A percentile compares a stretch with the other conserved stretches of the same genome.
These are phyloP conservation scores for Barnettozyma pratensis DNA, from an alignment of 805 yeast species.

Conservation along the genomic window DNA sequence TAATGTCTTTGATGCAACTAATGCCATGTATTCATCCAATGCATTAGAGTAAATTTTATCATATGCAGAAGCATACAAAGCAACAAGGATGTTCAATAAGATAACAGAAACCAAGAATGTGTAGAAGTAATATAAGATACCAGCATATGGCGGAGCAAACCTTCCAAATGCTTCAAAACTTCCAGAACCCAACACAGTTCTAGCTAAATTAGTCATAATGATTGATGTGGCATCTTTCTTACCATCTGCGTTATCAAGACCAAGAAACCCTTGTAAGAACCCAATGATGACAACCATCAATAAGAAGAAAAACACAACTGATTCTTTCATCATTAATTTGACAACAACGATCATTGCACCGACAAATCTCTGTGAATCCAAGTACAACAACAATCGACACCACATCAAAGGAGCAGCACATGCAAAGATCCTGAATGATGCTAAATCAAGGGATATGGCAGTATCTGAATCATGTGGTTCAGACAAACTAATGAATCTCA, in stretches of 20 bases:
- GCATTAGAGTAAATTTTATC: conserved; percentile 78
- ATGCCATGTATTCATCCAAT: conserved; percentile 77
- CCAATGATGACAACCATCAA: conserved; percentile 69
- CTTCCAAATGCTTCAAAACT: conserved; percentile 63
- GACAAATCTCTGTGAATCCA: conserved; percentile 76
- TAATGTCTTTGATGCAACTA: conserved; percentile 78
- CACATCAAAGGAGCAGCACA: conserved; percentile 86
- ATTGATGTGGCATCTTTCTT: conserved; percentile 65
- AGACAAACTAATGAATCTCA: conserved; percentile 40
- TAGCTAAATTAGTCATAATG: conserved; percentile 58
- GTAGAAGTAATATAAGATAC: conserved; percentile 70
- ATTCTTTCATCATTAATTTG: conserved; percentile 83
- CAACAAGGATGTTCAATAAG: conserved; percentile 77
- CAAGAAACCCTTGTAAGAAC: conserved; percentile 81
- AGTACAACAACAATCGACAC: conserved; percentile 68
- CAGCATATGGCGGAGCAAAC: conserved; percentile 83
- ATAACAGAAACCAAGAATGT: conserved; percentile 71
- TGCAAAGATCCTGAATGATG: conserved; percentile 65
- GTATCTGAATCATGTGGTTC: conserved; percentile 21
- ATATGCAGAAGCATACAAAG: conserved; percentile 81
- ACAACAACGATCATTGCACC: conserved; percentile 87
- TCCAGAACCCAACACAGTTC: conserved; percentile 72
- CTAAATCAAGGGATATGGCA: conserved; percentile 39
- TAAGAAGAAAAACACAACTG: conserved; percentile 74
- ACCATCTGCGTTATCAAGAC: conserved; percentile 86